Percentiles rank a stretch among this genome's conserved stretches.
Evolutionary conservation across 805 yeast species (phyloP).

Genomic region (Spencermartinsiella europaea): DNA sequence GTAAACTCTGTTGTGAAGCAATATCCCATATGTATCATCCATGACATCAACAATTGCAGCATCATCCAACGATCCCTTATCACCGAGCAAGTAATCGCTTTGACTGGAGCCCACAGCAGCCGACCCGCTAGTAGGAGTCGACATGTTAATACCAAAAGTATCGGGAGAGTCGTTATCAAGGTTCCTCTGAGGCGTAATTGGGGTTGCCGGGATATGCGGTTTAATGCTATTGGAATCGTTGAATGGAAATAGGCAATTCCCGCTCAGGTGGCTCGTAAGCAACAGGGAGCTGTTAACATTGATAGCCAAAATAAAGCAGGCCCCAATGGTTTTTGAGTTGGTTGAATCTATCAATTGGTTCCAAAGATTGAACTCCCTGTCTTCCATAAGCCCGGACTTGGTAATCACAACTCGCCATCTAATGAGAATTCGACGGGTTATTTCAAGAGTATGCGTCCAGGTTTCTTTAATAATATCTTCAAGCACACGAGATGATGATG

Average conservation of each 20-base stretch:
- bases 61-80: constrained; percentile 18
- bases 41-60: constrained; percentile 26
- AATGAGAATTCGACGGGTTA: constrained; percentile 20
- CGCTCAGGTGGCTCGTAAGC: constrained; percentile 5
- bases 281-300: constrained; percentile 15
- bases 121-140: constrained; percentile 17
- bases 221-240: not conserved
- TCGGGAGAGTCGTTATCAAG: constrained; percentile 29
- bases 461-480: constrained; percentile 30
- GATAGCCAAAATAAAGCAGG: constrained; percentile 14
- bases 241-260: constrained; percentile 16
- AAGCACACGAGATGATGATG: constrained; percentile 19
- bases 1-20: constrained; percentile 19
- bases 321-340: constrained; percentile 8
- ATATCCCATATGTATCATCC: constrained; percentile 29
- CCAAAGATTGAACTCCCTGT: constrained; percentile 32
- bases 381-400: constrained; percentile 33
- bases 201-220: constrained; percentile 11
- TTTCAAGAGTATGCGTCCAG: constrained; percentile 30
- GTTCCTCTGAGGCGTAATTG: constrained; percentile 23
- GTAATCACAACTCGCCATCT: constrained; percentile 34
- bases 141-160: constrained; percentile 18
- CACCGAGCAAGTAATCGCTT: constrained; percentile 8
- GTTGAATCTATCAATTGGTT: constrained; percentile 17
- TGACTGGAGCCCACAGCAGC: constrained; percentile 7